These are phyloP conservation scores for Fusarium solani-melongenae DNA, from an alignment of 2,329 filamentous ascomycete genomes.

Conservation along the genomic window DNA sequence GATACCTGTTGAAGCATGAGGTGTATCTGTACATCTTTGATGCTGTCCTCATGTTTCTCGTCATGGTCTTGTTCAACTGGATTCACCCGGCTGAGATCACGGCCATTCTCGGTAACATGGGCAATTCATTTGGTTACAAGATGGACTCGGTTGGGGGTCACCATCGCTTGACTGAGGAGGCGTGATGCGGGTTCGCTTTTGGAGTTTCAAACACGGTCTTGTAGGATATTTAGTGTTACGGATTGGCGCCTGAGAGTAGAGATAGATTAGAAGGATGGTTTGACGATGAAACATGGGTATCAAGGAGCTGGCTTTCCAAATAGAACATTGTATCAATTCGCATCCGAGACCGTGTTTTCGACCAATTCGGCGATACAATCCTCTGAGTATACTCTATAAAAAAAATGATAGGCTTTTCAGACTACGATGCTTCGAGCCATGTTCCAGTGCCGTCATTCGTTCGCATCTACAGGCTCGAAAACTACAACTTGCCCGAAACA, in stretches of 20 bases:
- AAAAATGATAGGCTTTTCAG: too few species aligned
- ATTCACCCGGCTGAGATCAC: constrained; percentile 43
- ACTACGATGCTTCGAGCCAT: too few species aligned
- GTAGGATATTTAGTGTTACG: neutral
- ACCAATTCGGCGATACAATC: too few species aligned
- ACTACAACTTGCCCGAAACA: too few species aligned
- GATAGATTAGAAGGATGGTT: neutral
- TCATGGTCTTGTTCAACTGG: constrained; percentile 58
- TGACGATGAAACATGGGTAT: neutral
- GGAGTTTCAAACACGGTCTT: neutral
- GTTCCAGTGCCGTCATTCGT: too few species aligned
- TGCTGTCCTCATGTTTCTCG: constrained; percentile 46
- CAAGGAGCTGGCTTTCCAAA: neutral
- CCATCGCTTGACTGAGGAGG: neutral
- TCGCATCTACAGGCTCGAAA: too few species aligned
- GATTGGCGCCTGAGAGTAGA: neutral
- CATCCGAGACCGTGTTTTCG: too few species aligned
- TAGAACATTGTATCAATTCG: too few species aligned
- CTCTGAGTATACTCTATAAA: too few species aligned
- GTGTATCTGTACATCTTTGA: constrained; percentile 51
- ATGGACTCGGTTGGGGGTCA: neutral
- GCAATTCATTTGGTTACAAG: constrained; percentile 7
- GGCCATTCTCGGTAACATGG: neutral
- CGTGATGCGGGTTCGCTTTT: neutral
- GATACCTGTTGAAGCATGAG: constrained; percentile 47